These are phyloP conservation scores for Ziziphus jujuba DNA, from an alignment of 306 rosid genomes.

Conservation along the genomic window DNA sequence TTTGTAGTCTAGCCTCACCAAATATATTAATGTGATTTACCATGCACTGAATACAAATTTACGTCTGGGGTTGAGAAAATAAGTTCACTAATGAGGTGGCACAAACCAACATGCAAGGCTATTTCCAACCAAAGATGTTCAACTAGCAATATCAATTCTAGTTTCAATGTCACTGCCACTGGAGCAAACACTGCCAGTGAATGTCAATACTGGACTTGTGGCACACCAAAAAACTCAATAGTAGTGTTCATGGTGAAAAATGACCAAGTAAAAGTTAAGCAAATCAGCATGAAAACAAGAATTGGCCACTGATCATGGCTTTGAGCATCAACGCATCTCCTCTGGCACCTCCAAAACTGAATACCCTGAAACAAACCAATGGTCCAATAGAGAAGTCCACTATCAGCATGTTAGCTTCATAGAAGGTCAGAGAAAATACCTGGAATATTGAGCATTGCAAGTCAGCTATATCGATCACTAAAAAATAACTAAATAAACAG, in stretches of 20 bases:
- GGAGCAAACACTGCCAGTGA: constrained; percentile 9
- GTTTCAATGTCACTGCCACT: neutral
- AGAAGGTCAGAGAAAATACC: constrained; percentile 99
- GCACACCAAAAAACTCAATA: neutral
- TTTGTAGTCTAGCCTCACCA: too few species aligned
- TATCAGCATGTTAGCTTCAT: constrained; percentile 81
- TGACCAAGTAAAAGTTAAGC: constrained; percentile 20
- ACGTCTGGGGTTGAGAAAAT: too few species aligned
- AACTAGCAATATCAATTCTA: neutral
- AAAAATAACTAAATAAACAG: constrained; percentile 15
- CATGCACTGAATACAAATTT: too few species aligned
- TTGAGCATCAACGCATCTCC: constrained; percentile 36
- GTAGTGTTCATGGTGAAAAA: neutral
- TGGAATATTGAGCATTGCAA: constrained; percentile 76
- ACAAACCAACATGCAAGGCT: too few species aligned
- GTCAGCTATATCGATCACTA: constrained; percentile 37
- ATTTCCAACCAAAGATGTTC: neutral
- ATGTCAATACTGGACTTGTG: constrained; percentile 5
- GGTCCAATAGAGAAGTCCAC: constrained; percentile 80
- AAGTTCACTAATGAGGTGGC: too few species aligned
- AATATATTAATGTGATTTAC: too few species aligned
- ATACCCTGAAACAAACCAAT: constrained; percentile 85
- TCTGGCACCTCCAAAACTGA: constrained; percentile 41
- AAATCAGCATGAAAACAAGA: constrained; percentile 32
- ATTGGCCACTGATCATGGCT: constrained; percentile 33